Evolutionary conservation across 2,329 filamentous ascomycete species (phyloP).

Genomic region (Fusarium metavorans): DNA sequence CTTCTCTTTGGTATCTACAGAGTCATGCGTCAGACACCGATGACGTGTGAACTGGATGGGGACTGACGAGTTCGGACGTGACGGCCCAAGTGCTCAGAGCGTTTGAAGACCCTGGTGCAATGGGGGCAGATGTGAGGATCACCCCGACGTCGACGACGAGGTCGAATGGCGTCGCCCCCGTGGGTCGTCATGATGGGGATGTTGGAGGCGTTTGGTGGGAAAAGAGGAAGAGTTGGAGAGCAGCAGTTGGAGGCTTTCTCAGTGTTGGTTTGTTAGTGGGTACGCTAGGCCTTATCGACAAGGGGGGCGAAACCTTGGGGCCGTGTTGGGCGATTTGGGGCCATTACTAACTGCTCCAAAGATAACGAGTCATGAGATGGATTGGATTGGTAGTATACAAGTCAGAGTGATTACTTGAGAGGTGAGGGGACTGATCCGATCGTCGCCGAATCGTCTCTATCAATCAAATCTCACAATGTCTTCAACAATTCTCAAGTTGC

Average conservation of each 20-base stretch:
- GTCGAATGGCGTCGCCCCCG: not conserved
- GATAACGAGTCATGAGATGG: not conserved
- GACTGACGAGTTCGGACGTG: conserved; percentile 60
- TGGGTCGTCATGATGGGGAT: conserved; percentile 16
- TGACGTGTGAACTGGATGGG: not conserved
- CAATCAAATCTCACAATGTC: not conserved
- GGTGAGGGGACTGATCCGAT: not conserved
- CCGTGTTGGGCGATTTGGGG: not conserved
- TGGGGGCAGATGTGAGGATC: conserved; percentile 52
- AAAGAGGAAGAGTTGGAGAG: conserved; percentile 21
- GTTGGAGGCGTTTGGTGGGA: not conserved
- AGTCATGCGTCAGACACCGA: not conserved
- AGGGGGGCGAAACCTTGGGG: not conserved
- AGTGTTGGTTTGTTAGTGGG: not conserved
- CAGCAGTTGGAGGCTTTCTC: conserved; percentile 8
- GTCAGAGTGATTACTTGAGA: not conserved
- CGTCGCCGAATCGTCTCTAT: not conserved
- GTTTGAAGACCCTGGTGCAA: conserved; percentile 58
- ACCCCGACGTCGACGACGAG: conserved; percentile 20
- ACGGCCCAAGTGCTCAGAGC: conserved; percentile 60
- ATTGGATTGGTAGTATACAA: not conserved
- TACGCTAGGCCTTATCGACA: not conserved
- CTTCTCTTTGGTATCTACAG: conserved; percentile 61
- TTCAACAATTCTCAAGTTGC: conserved; percentile 45
- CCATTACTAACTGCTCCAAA: not conserved